Base-by-base conservation (phyloP, 2,329 filamentous ascomycete genomes). In the Plenodomus lindquistii region DNA sequence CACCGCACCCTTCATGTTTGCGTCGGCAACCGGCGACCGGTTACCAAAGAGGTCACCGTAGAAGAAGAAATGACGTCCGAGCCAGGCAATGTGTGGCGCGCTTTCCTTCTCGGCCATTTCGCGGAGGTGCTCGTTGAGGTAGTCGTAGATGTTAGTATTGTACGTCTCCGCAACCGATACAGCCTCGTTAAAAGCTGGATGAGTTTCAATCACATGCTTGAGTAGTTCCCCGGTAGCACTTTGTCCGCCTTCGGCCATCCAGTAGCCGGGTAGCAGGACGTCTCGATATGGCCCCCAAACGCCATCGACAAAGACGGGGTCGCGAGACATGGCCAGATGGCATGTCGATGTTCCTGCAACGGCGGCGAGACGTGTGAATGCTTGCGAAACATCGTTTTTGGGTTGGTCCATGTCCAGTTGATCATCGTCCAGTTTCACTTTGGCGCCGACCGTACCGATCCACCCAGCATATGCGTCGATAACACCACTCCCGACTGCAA, bases 391-490 rank as follows among this genome's bases (percentile, higher is more conserved):
- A 68, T 96, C 91, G 73, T 96, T 95, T 67, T 88, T 85, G 1
- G 88, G 81, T 4, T 81, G 79, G 29, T 81, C 81, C 50, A 83
- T 79, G 67, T 87, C 86, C 34, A 93, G 80, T 40, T 87, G 81
- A 46, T 88, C 84, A 48, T 80, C 76, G 35, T 81, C 80, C 15
- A 95, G 82, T 58, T 91, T 83, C 62, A 97, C 90, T 73, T 97
- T 97, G 52, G 94, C 93, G 49, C 94, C 94, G n/a, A 99, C 94
- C 1, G 94, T 97, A 52, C 94, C 94, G 60, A 99, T 94, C 94
- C 94, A 99, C 56, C 94, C 94, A 50, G 94, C 94, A 66, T 99
- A 99, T 16, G 94, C 94, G 71, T 99, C 94, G 67, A 99, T 99
- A 56, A 99, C 94, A 72, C 92, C 92, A 66, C 91, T 96, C 44